Evolutionary conservation across 2,329 filamentous ascomycete species (phyloP), one percentile per base, ranked within the genome.

Genomic region (Knoxdaviesia capensis): DNA sequence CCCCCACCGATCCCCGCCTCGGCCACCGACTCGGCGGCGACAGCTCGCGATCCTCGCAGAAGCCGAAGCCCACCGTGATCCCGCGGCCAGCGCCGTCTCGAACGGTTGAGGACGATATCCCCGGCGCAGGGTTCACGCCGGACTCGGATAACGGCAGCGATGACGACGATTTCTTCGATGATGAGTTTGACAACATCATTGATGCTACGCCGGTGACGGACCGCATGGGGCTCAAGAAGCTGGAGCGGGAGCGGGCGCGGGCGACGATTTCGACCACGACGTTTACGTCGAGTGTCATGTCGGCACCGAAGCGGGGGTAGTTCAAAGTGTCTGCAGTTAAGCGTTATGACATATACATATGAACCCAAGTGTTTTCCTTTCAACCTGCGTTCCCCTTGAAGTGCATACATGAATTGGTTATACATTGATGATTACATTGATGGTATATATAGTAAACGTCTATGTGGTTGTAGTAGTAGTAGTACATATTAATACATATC

Each of bases 131-230:
- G n/a, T 43, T 44, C 40, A 74, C 80, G 52, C 77, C 80, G 1
- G 81, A 81, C 46, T 83, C 78, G 4, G 77, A 82, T 43, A 66
- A 74, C 43, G 67, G 61, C 9, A 56, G 58, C 38, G 70, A 57
- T 39, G 56, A 48, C 5, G 57, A 52, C 5, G 69, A 63, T 7
- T 74, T 66, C 1, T 71, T 75, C 10, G 80, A 90, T 42, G 80
- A 81, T 39, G 80, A 85, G 40, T 94, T 96, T 54, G 88, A 96
- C 54, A 80, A 80, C 49, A 92, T 98, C 57, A 93, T 94, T 53
- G 76, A 87, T 50, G 88, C 90, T 0, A 88, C 84, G 3, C 85
- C 85, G 0, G 74, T 92, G 11, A 94, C 87, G 0, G 88, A 94
- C 56, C 74, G 80, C 43, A 82, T 81, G 8, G 88, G 88, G 0